Evolutionary conservation across 805 yeast species (phyloP), one percentile per base, ranked within the genome.

Genomic region (Ogataea philodendri): DNA sequence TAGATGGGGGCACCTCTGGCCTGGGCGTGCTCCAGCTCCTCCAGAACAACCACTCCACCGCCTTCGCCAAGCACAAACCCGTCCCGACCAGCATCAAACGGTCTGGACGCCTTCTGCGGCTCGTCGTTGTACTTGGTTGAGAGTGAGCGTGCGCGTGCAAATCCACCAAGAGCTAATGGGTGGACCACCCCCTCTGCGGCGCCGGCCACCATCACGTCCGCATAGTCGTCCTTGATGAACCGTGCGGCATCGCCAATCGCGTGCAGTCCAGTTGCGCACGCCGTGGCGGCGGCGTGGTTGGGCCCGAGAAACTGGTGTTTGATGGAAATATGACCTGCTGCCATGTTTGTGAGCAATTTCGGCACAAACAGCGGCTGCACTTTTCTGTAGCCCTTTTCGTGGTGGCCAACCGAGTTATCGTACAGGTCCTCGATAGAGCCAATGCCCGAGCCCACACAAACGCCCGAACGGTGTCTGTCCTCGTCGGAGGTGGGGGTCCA

Each of bases 11-110:
- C 77, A 2, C 81, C 81, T 47, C 95, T 69, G 1, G 52, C 55
- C 23, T 66, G 42, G 0, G 97, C 97, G 60, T 84, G 93, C 22
- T 83, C 80, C 40, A 84, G 64, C 10, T 74, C 76, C 57, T 93
- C 97, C 24, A 93, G 55, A 1, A 90, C 65, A 26, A 94, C 44
- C 1, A 86, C 72, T 3, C 96, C 97, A 11, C 90, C 69, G 2
- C 99, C 99, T 65, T 93, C 99, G 19, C 96, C 81, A 20, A 93
- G 67, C 0, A 93, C 96, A 61, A 93, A 93, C 3, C 99, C 99
- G 38, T 70, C 72, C 42, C 99, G 63, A 2, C 66, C 60, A 9
- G 57, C 56, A 54, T 93, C 98, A 59, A 93, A 93, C 0, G 99
- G 99, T 39, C 96, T 65, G 5, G 95, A 83, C 0, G 95, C 85